A percentile compares a stretch with the other conserved stretches of the same genome.
Evolutionary conservation across 371 early-diverging fungal species (phyloP).

Genomic region (Ordospora pajunii): DNA sequence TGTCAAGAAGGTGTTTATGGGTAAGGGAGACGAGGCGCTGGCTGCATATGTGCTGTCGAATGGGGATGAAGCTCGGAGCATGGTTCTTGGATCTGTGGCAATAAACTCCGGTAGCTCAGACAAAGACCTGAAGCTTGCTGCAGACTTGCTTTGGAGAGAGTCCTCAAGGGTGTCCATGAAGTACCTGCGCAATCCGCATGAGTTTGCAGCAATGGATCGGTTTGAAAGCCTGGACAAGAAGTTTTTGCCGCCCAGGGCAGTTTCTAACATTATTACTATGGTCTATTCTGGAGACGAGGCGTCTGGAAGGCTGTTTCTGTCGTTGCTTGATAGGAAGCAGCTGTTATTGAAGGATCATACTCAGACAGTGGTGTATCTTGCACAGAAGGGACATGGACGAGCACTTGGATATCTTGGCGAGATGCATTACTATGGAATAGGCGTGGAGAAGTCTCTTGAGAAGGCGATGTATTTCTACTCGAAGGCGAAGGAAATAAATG

Average conservation of each 20-base stretch:
- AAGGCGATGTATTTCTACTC: slow-evolving; percentile 58
- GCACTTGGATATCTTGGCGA: slow-evolving; percentile 58
- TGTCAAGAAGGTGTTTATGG: slow-evolving; percentile 17
- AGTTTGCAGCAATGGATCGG: not conserved
- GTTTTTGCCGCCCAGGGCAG: not conserved
- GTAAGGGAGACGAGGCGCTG: not conserved
- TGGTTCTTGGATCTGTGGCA: not conserved
- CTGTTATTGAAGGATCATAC: slow-evolving; percentile 33
- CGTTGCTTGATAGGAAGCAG: slow-evolving; percentile 39
- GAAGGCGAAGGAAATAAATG: slow-evolving; percentile 40
- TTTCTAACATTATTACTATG: slow-evolving; percentile 20
- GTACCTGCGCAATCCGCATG: not conserved
- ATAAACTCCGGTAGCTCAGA: not conserved
- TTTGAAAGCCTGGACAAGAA: not conserved
- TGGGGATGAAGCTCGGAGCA: not conserved
- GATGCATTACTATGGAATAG: slow-evolving; percentile 57
- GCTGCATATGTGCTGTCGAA: not conserved
- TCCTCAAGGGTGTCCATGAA: not conserved
- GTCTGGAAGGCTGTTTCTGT: slow-evolving; percentile 42
- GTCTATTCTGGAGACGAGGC: slow-evolving; percentile 26
- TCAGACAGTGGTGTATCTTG: slow-evolving; percentile 36
- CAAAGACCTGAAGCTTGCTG: not conserved
- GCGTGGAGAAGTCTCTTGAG: slow-evolving; percentile 39
- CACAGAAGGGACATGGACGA: slow-evolving; percentile 28
- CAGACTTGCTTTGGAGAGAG: not conserved